Evolutionary conservation across 805 yeast species (phyloP).

Genomic region (Pichia paraexigua): DNA sequence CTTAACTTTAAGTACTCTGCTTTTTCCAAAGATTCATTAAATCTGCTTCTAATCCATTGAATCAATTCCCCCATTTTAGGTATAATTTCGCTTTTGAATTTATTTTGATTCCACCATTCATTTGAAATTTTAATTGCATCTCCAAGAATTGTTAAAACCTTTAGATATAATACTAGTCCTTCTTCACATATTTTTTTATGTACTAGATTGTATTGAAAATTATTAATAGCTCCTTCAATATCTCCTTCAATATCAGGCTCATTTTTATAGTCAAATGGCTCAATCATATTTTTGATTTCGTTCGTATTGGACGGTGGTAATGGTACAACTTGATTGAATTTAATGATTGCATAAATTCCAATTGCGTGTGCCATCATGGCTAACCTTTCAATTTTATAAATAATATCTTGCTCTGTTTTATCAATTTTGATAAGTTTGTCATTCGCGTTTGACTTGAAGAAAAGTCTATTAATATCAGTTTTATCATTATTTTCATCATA

Average conservation of each 20-base stretch:
- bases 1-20: slow-evolving; percentile 68
- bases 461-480: neutral
- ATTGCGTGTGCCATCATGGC: slow-evolving; percentile 91
- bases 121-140: slow-evolving; percentile 81
- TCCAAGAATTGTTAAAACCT: slow-evolving; percentile 73
- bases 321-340: slow-evolving; percentile 78
- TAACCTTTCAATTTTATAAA: slow-evolving; percentile 52
- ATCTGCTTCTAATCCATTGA: slow-evolving; percentile 86
- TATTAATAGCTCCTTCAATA: neutral
- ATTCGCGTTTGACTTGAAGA: neutral
- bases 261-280: slow-evolving; percentile 3
- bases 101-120: slow-evolving; percentile 75
- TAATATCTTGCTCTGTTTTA: slow-evolving; percentile 31
- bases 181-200: slow-evolving; percentile 62
- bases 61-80: slow-evolving; percentile 38
- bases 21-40: slow-evolving; percentile 81
- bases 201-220: slow-evolving; percentile 49
- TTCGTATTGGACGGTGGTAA: slow-evolving; percentile 42
- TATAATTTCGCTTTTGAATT: slow-evolving; percentile 25
- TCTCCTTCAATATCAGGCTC: neutral
- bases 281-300: slow-evolving; percentile 22
- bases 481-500: neutral
- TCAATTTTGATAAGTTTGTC: neutral
- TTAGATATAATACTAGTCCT: slow-evolving; percentile 78
- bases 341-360: slow-evolving; percentile 82